These are phyloP conservation scores for Filobasidium uniguttulatum DNA, from an alignment of 1,284 basidiomycete genomes.

Conservation along the genomic window DNA sequence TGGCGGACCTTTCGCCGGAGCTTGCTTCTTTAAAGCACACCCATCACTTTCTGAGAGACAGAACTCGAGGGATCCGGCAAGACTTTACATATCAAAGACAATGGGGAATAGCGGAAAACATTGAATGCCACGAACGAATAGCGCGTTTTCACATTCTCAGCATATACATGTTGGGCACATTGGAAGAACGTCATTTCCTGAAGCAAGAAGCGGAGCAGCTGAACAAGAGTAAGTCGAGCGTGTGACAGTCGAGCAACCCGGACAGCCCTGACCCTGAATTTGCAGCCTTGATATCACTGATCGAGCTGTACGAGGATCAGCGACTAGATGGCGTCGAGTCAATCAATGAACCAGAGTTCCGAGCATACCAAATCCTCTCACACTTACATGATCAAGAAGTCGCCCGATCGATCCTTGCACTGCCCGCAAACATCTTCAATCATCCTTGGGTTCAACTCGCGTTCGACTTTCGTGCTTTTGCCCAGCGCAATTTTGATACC, in stretches of 20 bases:
- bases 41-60: constrained; percentile 78
- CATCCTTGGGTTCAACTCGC: constrained; percentile 69
- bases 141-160: constrained; percentile 86
- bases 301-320: constrained; percentile 53
- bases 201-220: constrained; percentile 74
- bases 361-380: constrained; percentile 82
- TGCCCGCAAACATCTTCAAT: constrained; percentile 56
- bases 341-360: constrained; percentile 84
- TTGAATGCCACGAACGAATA: constrained; percentile 84
- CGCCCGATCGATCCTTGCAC: constrained; percentile 51
- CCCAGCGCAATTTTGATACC: constrained; percentile 59
- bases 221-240: constrained; percentile 67
- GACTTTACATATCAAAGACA: constrained; percentile 91
- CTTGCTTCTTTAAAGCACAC: constrained; percentile 50
- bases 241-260: no score
- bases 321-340: constrained; percentile 52
- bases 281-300: constrained; percentile 1
- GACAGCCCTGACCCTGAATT: neutral
- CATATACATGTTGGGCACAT: constrained; percentile 49
- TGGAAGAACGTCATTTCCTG: constrained; percentile 49
- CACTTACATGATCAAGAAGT: constrained; percentile 76
- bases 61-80: constrained; percentile 76
- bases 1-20: constrained; percentile 17
- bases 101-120: constrained; percentile 54
- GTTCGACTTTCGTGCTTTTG: constrained; percentile 61